These are phyloP conservation scores for Plasmodium billcollinsi DNA, from an alignment of 169 alveolate genomes.

Conservation along the genomic window DNA sequence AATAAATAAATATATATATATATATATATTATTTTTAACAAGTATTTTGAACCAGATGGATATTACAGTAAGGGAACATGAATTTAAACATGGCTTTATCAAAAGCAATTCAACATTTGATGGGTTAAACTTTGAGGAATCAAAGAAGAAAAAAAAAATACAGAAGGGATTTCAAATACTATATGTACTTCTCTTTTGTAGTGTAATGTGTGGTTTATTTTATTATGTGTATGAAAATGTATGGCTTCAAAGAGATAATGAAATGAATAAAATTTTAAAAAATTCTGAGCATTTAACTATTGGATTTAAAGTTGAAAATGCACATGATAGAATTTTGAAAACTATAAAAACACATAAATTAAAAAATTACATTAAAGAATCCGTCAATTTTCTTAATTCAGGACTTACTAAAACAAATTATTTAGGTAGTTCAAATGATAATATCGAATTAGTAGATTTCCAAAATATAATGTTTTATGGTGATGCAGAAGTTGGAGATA, in stretches of 20 bases:
- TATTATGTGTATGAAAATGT: conserved; percentile 20
- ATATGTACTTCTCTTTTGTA: conserved; percentile 23
- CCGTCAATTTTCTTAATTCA: conserved; percentile 10
- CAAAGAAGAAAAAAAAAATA: conserved; percentile 27
- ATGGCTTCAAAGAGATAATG: not conserved
- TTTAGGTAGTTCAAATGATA: conserved; percentile 33
- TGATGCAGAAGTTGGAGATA: conserved; percentile 47
- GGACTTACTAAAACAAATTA: conserved; percentile 13
- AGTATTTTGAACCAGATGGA: conserved; percentile 11
- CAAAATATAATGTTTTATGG: conserved; percentile 35
- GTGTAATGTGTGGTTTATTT: conserved; percentile 25
- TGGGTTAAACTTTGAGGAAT: conserved; percentile 8
- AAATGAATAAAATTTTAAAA: conserved; percentile 4
- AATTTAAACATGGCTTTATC: conserved; percentile 34
- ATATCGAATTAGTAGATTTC: conserved; percentile 39
- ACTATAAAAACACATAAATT: conserved; percentile 8
- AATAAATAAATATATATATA: no score
- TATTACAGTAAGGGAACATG: conserved; percentile 21
- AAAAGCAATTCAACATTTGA: conserved; percentile 57
- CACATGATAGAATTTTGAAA: conserved; percentile 31
- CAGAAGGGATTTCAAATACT: conserved; percentile 48
- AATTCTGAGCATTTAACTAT: conserved; percentile 29
- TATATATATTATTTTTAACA: no score
- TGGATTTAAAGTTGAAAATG: conserved; percentile 21
- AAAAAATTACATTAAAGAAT: conserved; percentile 23